Base-by-base conservation (phyloP, 2,329 filamentous ascomycete genomes). In the Aspergillus pseudoterreus region DNA sequence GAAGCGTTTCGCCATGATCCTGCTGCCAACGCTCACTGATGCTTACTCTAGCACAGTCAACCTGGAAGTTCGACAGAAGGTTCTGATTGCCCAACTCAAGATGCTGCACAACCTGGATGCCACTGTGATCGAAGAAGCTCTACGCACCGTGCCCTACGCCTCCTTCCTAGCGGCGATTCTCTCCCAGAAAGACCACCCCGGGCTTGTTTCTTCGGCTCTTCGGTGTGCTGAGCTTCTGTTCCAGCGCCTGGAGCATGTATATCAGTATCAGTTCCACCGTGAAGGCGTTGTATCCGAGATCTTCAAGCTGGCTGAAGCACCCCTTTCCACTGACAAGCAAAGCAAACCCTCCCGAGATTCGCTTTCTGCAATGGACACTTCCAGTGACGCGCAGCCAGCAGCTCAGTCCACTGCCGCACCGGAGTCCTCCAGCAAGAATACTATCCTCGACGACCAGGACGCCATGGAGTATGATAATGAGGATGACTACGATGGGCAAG, bases 31-130 rank as follows among this genome's bases (percentile, higher is more conserved):
- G 2, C 76, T 99, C 56, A 97, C 94, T 27, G 92, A 99, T 69
- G 92, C 92, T 0, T 99, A 95, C 66, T 96, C 94, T 10, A 97
- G 94, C 71, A 99, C 94, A 0, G 92, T 99, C 57, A 99, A 99
- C 65, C 75, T 97, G 14, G 90, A 84, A 51, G 94, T 99, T 38
- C 87, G 95, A 19, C 90, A 97, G 67, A 96, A 96, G 72, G 94
- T 99, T 2, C 79, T 99, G 32, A 90, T 85, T 17, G 94, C 92
- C n/a, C 94, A 99, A 65, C 76, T 97, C 42, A 97, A 97, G 75
- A 97, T 99, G 90, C 81, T 99, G 9, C 96, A 91, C 11, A 96
- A 96, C 58, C 75, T 99, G n/a, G 90, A 96, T 61, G 85, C 84
- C 41, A 79, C 82, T 35, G 90, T 99, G 46, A 81, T 99, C 4